Base-by-base conservation (phyloP, 257 asterid genomes). In the Eucommia ulmoides region DNA sequence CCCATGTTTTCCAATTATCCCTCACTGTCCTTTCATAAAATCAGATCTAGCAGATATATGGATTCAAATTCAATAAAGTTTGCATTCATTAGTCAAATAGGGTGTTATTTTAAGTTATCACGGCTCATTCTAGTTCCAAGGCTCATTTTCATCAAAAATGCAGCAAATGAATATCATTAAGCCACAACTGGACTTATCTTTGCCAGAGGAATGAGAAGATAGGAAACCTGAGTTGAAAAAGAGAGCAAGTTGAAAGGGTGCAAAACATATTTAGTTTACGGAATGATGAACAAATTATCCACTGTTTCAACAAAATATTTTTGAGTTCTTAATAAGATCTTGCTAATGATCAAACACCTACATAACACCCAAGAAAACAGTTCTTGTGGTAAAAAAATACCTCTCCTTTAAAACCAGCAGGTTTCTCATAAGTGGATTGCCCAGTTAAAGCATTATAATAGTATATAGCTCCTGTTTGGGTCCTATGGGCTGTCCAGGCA, bases 351-450 rank as follows among this genome's bases (percentile, higher is more conserved):
- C n/a, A n/a, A n/a, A n/a, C n/a, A n/a, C n/a, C n/a, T n/a, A n/a
- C n/a, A n/a, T n/a, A n/a, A n/a, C n/a, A n/a, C n/a, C n/a, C n/a
- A n/a, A n/a, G n/a, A n/a, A n/a, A n/a, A n/a, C n/a, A n/a, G n/a
- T n/a, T n/a, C n/a, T n/a, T n/a, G n/a, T n/a, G n/a, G n/a, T n/a
- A n/a, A n/a, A n/a, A n/a, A 45, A 54, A 55, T 79, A 89, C 97
- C 96, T 89, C 96, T 64, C 84, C 92, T 58, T 60, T 79, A 71
- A 89, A 85, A 35, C 72, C 77, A 48, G 74, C 50, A 50, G 98
- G 98, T 65, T 72, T 85, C 74, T 76, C 88, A 65, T 89, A 89
- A n/a, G 98, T 89, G 45, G 98, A 89, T 69, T 78, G 82, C 70
- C 94, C 78, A 0, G 96, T 76, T 73, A 81, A 56, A 26, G 98